A percentile compares a stretch with the other conserved stretches of the same genome.
phyloP scores from a whole-genome alignment of 495 filamentous ascomycete species.

The Penicillium tannophilum region DNA sequence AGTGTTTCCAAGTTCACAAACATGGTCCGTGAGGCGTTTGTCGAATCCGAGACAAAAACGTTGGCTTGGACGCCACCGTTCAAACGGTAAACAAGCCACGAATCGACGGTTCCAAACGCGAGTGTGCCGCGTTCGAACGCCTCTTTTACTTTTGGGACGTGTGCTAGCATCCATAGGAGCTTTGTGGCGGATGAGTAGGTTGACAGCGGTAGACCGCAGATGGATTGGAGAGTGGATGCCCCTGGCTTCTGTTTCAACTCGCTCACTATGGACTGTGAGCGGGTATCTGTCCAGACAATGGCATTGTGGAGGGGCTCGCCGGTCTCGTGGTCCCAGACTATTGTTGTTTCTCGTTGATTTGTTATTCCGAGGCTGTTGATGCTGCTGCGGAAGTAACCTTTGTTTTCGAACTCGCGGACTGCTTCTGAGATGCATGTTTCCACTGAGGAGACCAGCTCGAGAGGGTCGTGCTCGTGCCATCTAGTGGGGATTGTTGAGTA shows the following conservation, averaged over 20 bases:
- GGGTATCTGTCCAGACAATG: conserved; percentile 93
- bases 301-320: conserved; percentile 87
- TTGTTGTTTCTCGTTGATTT: conserved; percentile 92
- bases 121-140: conserved; percentile 79
- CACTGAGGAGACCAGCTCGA: conserved; percentile 76
- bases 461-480: conserved; percentile 92
- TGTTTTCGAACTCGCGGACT: conserved; percentile 64
- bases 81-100: conserved; percentile 88
- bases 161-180: conserved; percentile 79
- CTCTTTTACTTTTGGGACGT: conserved; percentile 70
- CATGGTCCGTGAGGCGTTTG: conserved; percentile 95
- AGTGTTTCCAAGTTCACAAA: conserved; percentile 88
- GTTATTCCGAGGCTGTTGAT: conserved; percentile 90
- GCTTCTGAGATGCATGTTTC: conserved; percentile 82
- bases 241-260: conserved; percentile 67
- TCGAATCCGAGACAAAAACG: conserved; percentile 84
- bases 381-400: conserved; percentile 64
- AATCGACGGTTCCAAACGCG: conserved; percentile 90
- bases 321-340: conserved; percentile 87
- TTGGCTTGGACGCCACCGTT: conserved; percentile 74
- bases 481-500: conserved; percentile 42
- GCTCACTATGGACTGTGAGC: conserved; percentile 74
- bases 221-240: conserved; percentile 65
- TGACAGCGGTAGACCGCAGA: conserved; percentile 88
- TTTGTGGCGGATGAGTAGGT: conserved; percentile 94